A percentile compares a stretch with the other conserved stretches of the same genome.
phyloP scores from a whole-genome alignment of 441 rosid genomes.

The Corymbia calophylla region DNA sequence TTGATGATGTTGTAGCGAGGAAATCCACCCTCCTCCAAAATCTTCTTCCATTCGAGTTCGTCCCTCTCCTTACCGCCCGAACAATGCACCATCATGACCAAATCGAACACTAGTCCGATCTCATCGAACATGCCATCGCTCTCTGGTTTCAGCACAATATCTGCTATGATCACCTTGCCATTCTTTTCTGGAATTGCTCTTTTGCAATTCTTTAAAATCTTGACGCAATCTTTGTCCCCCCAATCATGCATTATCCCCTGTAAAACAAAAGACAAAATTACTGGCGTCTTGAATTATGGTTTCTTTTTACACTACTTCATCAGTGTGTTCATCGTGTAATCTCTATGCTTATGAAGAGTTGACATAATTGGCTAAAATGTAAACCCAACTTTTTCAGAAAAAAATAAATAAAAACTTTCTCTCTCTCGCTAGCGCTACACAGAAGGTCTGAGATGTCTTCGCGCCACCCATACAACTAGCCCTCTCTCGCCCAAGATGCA shows the following conservation, averaged over 20 bases:
- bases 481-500: neutral
- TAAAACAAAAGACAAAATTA: neutral
- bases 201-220: conserved; percentile 1
- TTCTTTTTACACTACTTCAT: neutral
- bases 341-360: neutral
- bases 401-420: no score
- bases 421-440: neutral
- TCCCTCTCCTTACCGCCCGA: conserved; percentile 7
- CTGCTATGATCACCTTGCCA: conserved; percentile 5
- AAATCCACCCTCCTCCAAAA: neutral
- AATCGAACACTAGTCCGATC: neutral
- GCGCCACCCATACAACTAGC: neutral
- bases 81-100: neutral
- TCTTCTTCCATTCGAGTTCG: neutral
- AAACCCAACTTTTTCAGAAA: no score
- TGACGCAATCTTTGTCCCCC: neutral
- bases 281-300: neutral
- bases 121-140: neutral
- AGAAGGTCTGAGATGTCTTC: neutral
- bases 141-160: neutral
- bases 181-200: neutral
- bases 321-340: neutral
- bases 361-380: neutral
- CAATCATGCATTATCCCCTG: conserved; percentile 7
- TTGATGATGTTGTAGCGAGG: neutral